Conservation (phyloP, 306 rosid species). For the Gynostemma pentaphyllum region DNA sequence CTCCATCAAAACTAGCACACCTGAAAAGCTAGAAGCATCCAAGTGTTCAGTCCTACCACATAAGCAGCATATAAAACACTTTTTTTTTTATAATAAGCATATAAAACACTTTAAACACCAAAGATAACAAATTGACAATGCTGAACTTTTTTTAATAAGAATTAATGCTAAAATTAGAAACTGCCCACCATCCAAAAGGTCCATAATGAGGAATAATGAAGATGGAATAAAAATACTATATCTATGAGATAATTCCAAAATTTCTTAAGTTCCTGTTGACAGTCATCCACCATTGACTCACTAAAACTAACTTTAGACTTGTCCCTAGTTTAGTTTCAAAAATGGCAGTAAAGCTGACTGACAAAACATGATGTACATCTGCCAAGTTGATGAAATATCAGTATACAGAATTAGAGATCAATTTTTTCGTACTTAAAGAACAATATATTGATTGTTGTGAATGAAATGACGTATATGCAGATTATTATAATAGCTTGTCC, state of each 20-base stretch:
- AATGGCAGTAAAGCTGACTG: background rate
- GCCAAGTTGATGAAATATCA: background rate
- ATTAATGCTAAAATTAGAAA: no score
- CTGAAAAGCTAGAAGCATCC: slow-evolving; percentile 58
- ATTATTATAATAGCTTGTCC: no score
- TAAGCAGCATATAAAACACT: background rate
- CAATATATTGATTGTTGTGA: background rate
- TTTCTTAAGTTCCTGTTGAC: background rate
- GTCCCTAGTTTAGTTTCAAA: background rate
- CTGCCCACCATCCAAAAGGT: background rate
- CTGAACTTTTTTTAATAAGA: no score
- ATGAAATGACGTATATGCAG: no score
- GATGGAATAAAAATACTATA: no score
- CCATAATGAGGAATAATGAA: background rate
- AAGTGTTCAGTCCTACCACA: slow-evolving; percentile 10
- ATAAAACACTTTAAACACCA: background rate
- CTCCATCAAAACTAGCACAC: slow-evolving; percentile 98
- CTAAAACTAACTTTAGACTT: background rate
- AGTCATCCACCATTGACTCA: background rate
- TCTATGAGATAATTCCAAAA: background rate
- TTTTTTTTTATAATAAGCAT: no score
- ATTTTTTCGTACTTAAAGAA: background rate
- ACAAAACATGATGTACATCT: background rate
- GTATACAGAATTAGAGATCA: background rate
- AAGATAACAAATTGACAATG: background rate